Conservation (phyloP, 2,329 filamentous ascomycete species). For the Xylaria sp. region DNA sequence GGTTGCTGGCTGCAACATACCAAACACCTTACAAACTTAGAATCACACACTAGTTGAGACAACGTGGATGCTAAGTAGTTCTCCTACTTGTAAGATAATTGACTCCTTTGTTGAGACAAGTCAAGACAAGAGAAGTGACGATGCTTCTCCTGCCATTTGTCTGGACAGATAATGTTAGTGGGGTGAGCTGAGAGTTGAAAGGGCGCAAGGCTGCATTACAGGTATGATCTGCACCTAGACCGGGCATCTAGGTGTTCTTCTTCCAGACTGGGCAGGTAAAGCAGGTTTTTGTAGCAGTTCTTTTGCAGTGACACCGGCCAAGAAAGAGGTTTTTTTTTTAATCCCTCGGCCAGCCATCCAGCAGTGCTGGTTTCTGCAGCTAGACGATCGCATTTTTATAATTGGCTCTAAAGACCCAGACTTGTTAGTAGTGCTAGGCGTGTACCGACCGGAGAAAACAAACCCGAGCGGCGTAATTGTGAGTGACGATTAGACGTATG, state of each 20-base stretch:
- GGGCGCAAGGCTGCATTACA: constrained; percentile 6
- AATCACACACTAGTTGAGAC: neutral
- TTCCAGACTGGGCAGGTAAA: constrained; percentile 10
- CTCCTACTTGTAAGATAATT: neutral
- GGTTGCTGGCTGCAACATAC: constrained; percentile 5
- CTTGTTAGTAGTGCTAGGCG: constrained; percentile 12
- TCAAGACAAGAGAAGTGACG: neutral
- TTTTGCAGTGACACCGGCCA: constrained; percentile 18
- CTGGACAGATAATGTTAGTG: constrained; percentile 2
- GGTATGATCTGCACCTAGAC: neutral
- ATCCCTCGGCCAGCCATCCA: constrained; percentile 29
- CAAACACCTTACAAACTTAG: neutral
- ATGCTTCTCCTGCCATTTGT: constrained; percentile 2
- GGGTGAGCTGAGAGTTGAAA: constrained; percentile 11
- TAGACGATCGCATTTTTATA: constrained; percentile 35
- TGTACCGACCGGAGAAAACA: constrained; percentile 13
- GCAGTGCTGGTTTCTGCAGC: constrained; percentile 26
- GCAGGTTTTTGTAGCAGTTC: constrained; percentile 19
- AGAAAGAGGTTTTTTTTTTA: constrained; percentile 21
- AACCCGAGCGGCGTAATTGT: constrained; percentile 20
- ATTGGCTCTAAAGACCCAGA: constrained; percentile 24
- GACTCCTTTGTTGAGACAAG: constrained; percentile 1
- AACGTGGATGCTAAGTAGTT: neutral
- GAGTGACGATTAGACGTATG: neutral
- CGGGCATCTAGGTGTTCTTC: neutral